Base-by-base conservation (phyloP, 352 stramenopile species). In the Globisporangium lucens region DNA sequence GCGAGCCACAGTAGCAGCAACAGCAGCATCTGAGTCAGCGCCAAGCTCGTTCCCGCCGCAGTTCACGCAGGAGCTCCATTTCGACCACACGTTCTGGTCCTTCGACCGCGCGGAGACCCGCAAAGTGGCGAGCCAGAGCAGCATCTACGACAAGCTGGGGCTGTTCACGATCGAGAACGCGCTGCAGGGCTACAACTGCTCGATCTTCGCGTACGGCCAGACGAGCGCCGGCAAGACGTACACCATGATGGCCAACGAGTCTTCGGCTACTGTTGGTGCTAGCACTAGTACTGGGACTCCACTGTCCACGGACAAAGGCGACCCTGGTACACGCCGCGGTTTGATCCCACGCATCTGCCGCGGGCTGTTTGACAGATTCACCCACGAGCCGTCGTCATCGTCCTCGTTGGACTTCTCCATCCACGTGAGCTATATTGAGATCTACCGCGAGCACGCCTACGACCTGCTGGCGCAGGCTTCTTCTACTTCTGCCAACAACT, bases 391-490 rank as follows among this genome's bases (percentile, higher is more conserved):
- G 47, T 63, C 63, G 13, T 36, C 57, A 12, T 20, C 60, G 12
- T 20, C 63, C 17, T 46, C 9, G 24, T 41, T 24, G 9, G 65
- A 71, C 20, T 76, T 68, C 57, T 63, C 73, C 29, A 66, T 92
- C 3, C 72, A 89, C 58, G 75, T 94, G 56, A 93, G 83, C 65
- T 94, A 89, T 64, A 77, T 93, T n/a, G 87, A 93, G 65, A 87
- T 94, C 27, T 92, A 90, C 63, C 79, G 93, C 22, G 85, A 95
- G 43, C 83, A 64, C 55, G 83, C 92, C 8, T 93, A 89, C 47
- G 85, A 93, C 47, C 53, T 95, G 10, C 70, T 95, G 3, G 69
- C 68, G 22, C 67, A 75, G 27, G 27, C 66, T 12, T 41, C 53
- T 9, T 52, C 27, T 56, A 46, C 66, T 12, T 41, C 53, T 9